Conservation (phyloP, 768 basidiomycete genomes). For the Pisolithus albus region DNA sequence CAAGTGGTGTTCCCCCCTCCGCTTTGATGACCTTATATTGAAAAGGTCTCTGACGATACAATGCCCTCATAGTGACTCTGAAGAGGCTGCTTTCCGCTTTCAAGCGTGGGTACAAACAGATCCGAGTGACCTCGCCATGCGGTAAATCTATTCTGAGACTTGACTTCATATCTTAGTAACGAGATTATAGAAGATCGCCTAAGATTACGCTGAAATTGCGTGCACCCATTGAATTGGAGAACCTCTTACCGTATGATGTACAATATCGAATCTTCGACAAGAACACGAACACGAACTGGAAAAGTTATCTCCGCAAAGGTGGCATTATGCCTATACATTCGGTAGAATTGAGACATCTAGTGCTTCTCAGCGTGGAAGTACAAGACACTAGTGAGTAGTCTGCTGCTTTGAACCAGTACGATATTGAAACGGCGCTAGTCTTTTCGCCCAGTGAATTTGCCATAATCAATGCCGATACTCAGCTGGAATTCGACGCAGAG, state of each 20-base stretch:
- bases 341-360: conserved; percentile 83
- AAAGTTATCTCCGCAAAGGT: conserved; percentile 86
- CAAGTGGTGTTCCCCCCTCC: conserved; percentile 81
- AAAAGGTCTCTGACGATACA: conserved; percentile 68
- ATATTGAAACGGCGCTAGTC: conserved; percentile 36
- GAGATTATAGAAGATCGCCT: conserved; percentile 62
- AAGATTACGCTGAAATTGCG: conserved; percentile 80
- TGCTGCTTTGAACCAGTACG: background rate
- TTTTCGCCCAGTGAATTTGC: conserved; percentile 95
- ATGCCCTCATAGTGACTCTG: conserved; percentile 74
- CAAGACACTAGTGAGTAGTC: conserved; percentile 72
- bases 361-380: conserved; percentile 82
- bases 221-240: conserved; percentile 93
- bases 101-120: conserved; percentile 87
- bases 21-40: conserved; percentile 82
- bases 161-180: background rate
- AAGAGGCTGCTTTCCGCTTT: conserved; percentile 89
- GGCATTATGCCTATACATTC: conserved; percentile 96
- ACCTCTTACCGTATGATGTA: conserved; percentile 87
- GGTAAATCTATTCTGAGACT: conserved; percentile 35
- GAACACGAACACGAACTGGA: conserved; percentile 89
- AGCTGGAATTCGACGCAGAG: conserved; percentile 85
- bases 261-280: conserved; percentile 98
- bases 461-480: conserved; percentile 91
- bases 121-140: conserved; percentile 41